Evolutionary conservation across 352 stramenopile genomes (phyloP).

Genomic region (Blastocystis sp.): DNA sequence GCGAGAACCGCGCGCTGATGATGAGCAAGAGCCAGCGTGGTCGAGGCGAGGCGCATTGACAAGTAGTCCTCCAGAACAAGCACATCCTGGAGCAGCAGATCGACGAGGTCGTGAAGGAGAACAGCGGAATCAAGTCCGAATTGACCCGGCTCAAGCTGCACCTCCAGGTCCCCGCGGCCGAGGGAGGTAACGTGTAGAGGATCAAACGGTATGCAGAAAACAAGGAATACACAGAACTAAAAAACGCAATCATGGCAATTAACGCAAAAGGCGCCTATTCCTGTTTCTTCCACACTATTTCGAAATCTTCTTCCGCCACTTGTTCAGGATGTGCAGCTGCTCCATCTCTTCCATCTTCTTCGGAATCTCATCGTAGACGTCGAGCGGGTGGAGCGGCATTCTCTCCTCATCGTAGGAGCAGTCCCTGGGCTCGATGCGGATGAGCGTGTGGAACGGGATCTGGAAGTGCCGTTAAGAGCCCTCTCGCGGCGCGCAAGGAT

Average conservation of each 20-base stretch:
- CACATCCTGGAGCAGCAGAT: conserved; percentile 67
- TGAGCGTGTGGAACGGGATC: conserved; percentile 67
- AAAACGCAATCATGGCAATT: conserved; percentile 1
- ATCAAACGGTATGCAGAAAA: conserved; percentile 33
- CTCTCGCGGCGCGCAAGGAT: conserved; percentile 71
- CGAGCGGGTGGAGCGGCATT: conserved; percentile 50
- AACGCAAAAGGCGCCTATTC: not conserved
- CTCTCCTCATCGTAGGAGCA: conserved; percentile 66
- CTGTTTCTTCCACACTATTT: not conserved
- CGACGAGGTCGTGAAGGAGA: conserved; percentile 59
- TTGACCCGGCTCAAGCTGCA: conserved; percentile 36
- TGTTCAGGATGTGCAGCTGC: conserved; percentile 28
- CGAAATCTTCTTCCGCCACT: not conserved
- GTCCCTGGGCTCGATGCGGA: conserved; percentile 54
- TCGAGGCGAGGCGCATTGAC: not conserved
- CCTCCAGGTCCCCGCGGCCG: not conserved
- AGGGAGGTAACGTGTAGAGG: not conserved
- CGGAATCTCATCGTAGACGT: conserved; percentile 67
- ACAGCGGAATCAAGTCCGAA: not conserved
- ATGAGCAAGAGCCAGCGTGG: conserved; percentile 64
- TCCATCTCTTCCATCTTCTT: conserved; percentile 65
- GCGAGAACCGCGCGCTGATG: conserved; percentile 30
- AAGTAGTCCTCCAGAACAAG: conserved; percentile 60
- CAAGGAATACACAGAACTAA: conserved; percentile 42
- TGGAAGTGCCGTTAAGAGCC: conserved; percentile 31